phyloP scores from a whole-genome alignment of 768 basidiomycete species.

The Suillus clintonianus region DNA sequence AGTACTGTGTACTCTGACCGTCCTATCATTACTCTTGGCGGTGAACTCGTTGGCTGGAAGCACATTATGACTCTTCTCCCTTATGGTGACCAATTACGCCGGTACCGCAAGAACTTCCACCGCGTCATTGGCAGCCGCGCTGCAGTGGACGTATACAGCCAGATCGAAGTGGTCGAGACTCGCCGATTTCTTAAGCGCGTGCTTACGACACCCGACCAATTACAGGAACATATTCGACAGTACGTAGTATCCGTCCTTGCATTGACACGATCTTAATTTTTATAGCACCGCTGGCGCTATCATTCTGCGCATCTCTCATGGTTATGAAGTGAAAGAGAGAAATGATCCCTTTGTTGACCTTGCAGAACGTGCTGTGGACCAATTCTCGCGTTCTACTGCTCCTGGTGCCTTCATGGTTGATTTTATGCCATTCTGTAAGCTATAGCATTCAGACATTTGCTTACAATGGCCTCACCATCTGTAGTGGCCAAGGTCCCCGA shows the following conservation, averaged over 20 bases:
- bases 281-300: conserved; percentile 51
- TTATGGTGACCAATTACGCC: conserved; percentile 42
- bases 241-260: conserved; percentile 15
- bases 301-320: conserved; percentile 56
- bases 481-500: conserved; percentile 50
- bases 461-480: not conserved
- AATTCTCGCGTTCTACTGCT: conserved; percentile 49
- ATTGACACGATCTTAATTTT: not conserved
- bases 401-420: conserved; percentile 56
- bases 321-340: conserved; percentile 55
- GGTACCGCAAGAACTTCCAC: conserved; percentile 44
- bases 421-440: conserved; percentile 44
- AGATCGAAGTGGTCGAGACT: conserved; percentile 42
- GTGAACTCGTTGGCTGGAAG: conserved; percentile 34
- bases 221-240: conserved; percentile 43
- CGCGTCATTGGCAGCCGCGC: conserved; percentile 42
- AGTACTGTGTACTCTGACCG: conserved; percentile 68
- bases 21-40: conserved; percentile 45
- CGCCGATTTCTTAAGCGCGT: conserved; percentile 43
- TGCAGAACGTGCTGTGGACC: conserved; percentile 51
- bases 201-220: conserved; percentile 35
- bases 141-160: conserved; percentile 34
- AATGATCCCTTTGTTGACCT: conserved; percentile 51
- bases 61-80: conserved; percentile 37
- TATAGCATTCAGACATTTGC: not conserved